phyloP scores from a whole-genome alignment of 1,284 basidiomycete species.

The Ustilago esculenta region DNA sequence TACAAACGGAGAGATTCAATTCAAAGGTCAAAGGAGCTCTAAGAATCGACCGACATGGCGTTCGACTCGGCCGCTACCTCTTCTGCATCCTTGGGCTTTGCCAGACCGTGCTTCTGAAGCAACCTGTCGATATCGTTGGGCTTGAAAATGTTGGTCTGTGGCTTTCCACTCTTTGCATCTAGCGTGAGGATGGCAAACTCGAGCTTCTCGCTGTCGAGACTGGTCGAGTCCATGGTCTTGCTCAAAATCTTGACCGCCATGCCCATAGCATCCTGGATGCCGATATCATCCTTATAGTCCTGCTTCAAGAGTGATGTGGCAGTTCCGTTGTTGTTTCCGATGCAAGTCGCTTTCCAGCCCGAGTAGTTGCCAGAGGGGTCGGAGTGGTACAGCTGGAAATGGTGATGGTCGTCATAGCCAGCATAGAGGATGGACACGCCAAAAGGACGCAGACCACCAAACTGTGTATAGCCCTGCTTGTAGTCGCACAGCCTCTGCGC shows the following conservation, averaged over 20 bases:
- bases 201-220: conserved; percentile 75
- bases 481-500: conserved; percentile 93
- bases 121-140: conserved; percentile 88
- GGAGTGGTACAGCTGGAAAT: conserved; percentile 97
- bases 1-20: conserved; percentile 12
- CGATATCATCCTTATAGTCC: conserved; percentile 95
- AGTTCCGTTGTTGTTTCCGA: conserved; percentile 95
- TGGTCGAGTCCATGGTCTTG: conserved; percentile 99
- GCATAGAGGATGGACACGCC: conserved; percentile 96
- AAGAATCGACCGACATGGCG: conserved; percentile 60
- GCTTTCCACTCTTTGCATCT: conserved; percentile 79
- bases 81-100: conserved; percentile 79
- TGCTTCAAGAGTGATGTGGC: conserved; percentile 94
- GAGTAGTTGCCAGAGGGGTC: conserved; percentile 99
- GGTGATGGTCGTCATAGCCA: conserved; percentile 93
- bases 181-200: conserved; percentile 94
- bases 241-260: conserved; percentile 94
- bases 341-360: conserved; percentile 98
- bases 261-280: conserved; percentile 75
- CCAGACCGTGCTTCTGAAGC: conserved; percentile 82
- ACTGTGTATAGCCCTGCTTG: conserved; percentile 99
- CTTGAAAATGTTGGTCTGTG: conserved; percentile 90
- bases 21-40: no score
- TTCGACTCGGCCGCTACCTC: conserved; percentile 25
- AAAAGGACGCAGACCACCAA: conserved; percentile 96